These are phyloP conservation scores for Tetrapyrgos nigripes DNA, from an alignment of 1,284 basidiomycete genomes.

Conservation along the genomic window DNA sequence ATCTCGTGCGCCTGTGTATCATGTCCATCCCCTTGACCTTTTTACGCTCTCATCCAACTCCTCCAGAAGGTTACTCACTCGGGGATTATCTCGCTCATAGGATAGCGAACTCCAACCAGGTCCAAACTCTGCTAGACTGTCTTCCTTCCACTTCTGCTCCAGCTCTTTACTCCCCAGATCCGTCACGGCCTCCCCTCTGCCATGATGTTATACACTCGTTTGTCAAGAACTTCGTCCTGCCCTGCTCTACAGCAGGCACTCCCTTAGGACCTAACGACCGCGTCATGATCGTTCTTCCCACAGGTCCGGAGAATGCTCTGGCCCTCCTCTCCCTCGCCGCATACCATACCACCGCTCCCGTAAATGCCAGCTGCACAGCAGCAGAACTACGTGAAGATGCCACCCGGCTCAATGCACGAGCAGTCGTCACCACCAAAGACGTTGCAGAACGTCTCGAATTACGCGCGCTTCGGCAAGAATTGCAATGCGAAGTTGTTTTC, in stretches of 20 bases:
- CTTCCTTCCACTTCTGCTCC: slow-evolving; percentile 37
- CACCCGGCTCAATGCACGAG: slow-evolving; percentile 40
- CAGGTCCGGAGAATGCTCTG: slow-evolving; percentile 50
- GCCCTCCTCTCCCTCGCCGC: slow-evolving; percentile 46
- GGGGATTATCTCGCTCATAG: slow-evolving; percentile 41
- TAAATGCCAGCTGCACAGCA: slow-evolving; percentile 50
- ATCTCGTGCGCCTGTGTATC: background rate
- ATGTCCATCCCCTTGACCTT: slow-evolving; percentile 44
- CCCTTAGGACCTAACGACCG: slow-evolving; percentile 47
- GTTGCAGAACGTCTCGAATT: slow-evolving; percentile 44
- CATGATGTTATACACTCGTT: slow-evolving; percentile 42
- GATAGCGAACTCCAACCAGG: slow-evolving; percentile 33
- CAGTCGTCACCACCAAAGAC: slow-evolving; percentile 46
- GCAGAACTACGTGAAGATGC: slow-evolving; percentile 49
- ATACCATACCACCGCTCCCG: slow-evolving; percentile 51
- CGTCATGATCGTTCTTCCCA: slow-evolving; percentile 49
- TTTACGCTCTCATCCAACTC: slow-evolving; percentile 29
- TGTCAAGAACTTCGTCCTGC: slow-evolving; percentile 43
- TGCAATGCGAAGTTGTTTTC: slow-evolving; percentile 44
- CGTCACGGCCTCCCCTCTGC: slow-evolving; percentile 28
- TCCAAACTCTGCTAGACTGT: slow-evolving; percentile 45
- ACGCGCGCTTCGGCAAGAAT: slow-evolving; percentile 33
- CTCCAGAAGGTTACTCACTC: slow-evolving; percentile 34
- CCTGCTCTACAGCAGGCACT: slow-evolving; percentile 32
- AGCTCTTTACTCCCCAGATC: slow-evolving; percentile 41